These are phyloP conservation scores for Staphylotrichum tortipilum DNA, from an alignment of 495 filamentous ascomycete genomes.

Conservation along the genomic window DNA sequence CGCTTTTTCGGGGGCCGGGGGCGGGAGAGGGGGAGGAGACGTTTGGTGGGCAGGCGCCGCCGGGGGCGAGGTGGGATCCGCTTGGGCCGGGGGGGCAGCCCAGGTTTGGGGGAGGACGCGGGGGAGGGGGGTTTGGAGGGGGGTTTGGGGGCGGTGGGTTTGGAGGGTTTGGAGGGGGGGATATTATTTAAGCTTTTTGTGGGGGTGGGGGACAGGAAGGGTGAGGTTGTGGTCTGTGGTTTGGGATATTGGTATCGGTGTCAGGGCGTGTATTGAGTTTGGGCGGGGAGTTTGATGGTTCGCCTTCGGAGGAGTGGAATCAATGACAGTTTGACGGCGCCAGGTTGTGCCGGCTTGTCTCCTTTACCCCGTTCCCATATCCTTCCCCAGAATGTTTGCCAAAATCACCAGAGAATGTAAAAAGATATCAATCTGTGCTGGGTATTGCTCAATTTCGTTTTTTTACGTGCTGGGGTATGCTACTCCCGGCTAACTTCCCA, in stretches of 20 bases:
- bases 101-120: slow-evolving; percentile 28
- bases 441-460: no score
- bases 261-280: no score
- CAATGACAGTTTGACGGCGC: no score
- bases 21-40: slow-evolving; percentile 25
- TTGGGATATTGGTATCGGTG: neutral
- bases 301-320: no score
- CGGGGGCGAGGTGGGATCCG: slow-evolving; percentile 66
- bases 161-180: slow-evolving; percentile 28
- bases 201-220: neutral
- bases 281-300: no score
- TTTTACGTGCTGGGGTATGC: no score
- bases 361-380: no score
- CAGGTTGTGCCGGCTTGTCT: no score
- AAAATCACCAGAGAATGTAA: no score
- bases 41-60: slow-evolving; percentile 49
- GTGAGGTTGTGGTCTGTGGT: neutral
- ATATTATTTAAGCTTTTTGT: slow-evolving; percentile 36
- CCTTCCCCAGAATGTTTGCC: no score
- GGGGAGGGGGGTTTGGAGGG: slow-evolving; percentile 18
- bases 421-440: no score
- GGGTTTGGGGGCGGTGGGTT: slow-evolving; percentile 27
- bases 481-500: no score
- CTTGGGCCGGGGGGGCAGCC: slow-evolving; percentile 59
- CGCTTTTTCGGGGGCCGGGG: slow-evolving; percentile 28